phyloP scores from a whole-genome alignment of 1,284 basidiomycete genomes.

The Phaffia rhodozyma region DNA sequence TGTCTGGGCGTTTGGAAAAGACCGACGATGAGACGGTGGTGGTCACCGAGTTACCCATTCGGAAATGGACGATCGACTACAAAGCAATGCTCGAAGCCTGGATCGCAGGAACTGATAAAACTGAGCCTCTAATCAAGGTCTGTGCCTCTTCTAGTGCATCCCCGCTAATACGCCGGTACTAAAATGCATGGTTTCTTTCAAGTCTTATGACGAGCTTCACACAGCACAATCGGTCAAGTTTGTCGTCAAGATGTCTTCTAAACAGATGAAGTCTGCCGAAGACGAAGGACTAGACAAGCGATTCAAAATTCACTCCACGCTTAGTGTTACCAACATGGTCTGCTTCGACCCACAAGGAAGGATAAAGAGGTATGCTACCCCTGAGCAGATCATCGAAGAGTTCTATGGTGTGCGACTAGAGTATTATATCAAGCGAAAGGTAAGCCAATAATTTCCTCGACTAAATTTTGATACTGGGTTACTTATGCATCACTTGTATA shows the following conservation, averaged over 20 bases:
- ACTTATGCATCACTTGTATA: neutral
- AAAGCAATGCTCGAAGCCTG: constrained; percentile 76
- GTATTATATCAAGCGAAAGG: constrained; percentile 92
- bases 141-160: constrained; percentile 32
- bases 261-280: constrained; percentile 71
- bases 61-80: constrained; percentile 87
- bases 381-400: constrained; percentile 87
- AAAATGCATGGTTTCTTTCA: neutral
- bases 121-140: constrained; percentile 44
- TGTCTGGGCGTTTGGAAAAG: constrained; percentile 63
- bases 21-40: constrained; percentile 78
- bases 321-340: constrained; percentile 94
- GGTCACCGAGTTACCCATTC: constrained; percentile 90
- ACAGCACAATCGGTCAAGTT: constrained; percentile 90
- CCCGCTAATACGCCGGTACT: neutral
- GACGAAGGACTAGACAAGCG: constrained; percentile 77
- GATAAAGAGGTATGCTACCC: constrained; percentile 82
- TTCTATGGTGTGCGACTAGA: constrained; percentile 84
- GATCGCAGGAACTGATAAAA: constrained; percentile 48
- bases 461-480: neutral
- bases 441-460: constrained; percentile 29
- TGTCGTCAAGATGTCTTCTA: constrained; percentile 61
- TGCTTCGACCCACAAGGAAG: constrained; percentile 94
- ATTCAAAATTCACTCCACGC: constrained; percentile 76
- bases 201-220: constrained; percentile 95